Base-by-base conservation (phyloP, 1,284 basidiomycete genomes). In the Puccinia horiana region DNA sequence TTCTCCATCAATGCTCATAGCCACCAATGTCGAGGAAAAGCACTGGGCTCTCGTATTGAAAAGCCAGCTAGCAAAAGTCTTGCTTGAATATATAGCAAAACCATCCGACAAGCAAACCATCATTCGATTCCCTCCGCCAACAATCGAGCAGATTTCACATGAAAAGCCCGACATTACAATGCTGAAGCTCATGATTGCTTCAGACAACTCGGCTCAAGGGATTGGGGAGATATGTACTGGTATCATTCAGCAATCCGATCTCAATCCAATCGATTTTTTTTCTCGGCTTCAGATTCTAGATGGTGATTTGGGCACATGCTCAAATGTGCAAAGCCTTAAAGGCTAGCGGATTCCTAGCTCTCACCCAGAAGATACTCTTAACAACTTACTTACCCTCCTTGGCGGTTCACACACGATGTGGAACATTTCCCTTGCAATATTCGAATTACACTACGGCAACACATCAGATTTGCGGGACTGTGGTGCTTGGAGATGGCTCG, bases 281-380 rank as follows among this genome's bases (percentile, higher is more conserved):
- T 20, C 14, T 40, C 40, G 35, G 18, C 35, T 67, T 2, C 63
- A 40, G 18, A 29, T 67, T 3, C 14, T 67, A 29, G 63, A 67
- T 37, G 63, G 63, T 40, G 63, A 67, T 29, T 67, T 67, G n/a
- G 63, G n/a, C n/a, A n/a, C n/a, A n/a, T n/a, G n/a, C n/a, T n/a
- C n/a, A n/a, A n/a, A n/a, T n/a, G n/a, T n/a, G 49, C 14, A 63
- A 37, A 63, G 61, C n/a, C 61, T 63, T 29, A 5, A n/a, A 29
- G n/a, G 6, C 35, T 26, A 32, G 9, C 35, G 26, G 14, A 29
- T 29, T 14, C 61, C 61, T 9, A 63, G 61, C 26, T 5, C 6
- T 14, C 35, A 63, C 35, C 11, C 11, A 29, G 14, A 63, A 63
- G 35, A 37, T 32, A 63, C 29, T 18, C 14, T 67, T 4, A 26